Evolutionary conservation across 192 early-diverging fungal species (phyloP).

Genomic region (Pilobolus umbonatus): DNA sequence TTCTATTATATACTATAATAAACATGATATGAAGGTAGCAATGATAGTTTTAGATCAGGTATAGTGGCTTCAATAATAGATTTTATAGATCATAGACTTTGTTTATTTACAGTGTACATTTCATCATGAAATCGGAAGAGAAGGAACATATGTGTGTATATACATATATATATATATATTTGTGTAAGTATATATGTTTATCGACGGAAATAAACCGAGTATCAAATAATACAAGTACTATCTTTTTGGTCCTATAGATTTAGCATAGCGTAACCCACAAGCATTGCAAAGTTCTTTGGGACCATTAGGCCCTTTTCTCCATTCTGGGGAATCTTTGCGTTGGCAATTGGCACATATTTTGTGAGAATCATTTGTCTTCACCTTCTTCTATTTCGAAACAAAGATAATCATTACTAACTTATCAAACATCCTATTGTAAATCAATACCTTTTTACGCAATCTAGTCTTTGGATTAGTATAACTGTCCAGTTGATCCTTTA

Average conservation of each 20-base stretch:
- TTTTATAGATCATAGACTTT: too few species aligned
- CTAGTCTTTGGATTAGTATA: slow-evolving; percentile 29
- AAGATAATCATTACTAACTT: background rate
- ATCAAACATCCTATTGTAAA: background rate
- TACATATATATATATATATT: too few species aligned
- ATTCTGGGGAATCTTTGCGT: slow-evolving; percentile 26
- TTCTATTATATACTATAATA: too few species aligned
- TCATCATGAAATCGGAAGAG: too few species aligned
- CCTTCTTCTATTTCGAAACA: slow-evolving; percentile 9
- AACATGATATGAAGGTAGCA: too few species aligned
- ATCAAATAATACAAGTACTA: background rate
- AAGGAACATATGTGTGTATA: too few species aligned
- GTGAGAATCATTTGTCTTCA: slow-evolving; percentile 1
- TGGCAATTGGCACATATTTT: slow-evolving; percentile 29
- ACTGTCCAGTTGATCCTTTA: slow-evolving; percentile 50
- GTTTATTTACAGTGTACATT: too few species aligned
- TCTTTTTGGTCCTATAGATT: background rate
- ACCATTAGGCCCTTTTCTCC: slow-evolving; percentile 54
- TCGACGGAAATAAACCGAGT: too few species aligned
- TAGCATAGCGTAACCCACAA: slow-evolving; percentile 26
- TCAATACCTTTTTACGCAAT: slow-evolving; percentile 23
- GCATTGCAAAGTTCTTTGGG: slow-evolving; percentile 46
- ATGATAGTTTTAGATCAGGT: too few species aligned
- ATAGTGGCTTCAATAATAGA: too few species aligned
- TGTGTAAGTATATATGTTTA: too few species aligned